These are phyloP conservation scores for Rubia yunnanensis DNA, from an alignment of 257 asterid genomes.

Conservation along the genomic window DNA sequence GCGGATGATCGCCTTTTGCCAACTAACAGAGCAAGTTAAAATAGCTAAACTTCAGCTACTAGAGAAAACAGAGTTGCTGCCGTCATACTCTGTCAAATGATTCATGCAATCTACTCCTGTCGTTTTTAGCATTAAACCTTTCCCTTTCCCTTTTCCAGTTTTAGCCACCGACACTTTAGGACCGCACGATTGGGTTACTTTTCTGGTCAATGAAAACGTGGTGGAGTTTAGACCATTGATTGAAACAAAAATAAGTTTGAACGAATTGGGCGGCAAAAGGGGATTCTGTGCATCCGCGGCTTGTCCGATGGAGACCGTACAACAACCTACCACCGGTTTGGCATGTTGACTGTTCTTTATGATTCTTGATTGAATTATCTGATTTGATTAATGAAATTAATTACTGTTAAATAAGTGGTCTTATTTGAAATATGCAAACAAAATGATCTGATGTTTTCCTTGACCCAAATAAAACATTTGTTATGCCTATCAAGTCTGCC, in stretches of 20 bases:
- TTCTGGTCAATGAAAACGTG: slow-evolving; percentile 15
- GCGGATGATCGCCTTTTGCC: no score
- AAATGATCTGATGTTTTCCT: not conserved
- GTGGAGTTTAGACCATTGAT: not conserved
- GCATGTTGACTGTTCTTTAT: slow-evolving; percentile 20
- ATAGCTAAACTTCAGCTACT: not conserved
- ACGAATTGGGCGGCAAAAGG: not conserved
- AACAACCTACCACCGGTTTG: slow-evolving; percentile 18
- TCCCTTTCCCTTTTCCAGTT: slow-evolving; percentile 7
- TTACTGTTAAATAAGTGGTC: not conserved
- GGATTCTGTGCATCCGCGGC: slow-evolving; percentile 11
- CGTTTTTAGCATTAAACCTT: not conserved
- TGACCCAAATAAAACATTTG: not conserved
- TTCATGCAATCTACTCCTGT: slow-evolving; percentile 11
- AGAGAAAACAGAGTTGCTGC: not conserved
- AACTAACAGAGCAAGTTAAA: not conserved
- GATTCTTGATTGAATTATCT: slow-evolving; percentile 1
- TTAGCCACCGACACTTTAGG: slow-evolving; percentile 49
- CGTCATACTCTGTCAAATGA: slow-evolving; percentile 3
- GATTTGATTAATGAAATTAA: not conserved
- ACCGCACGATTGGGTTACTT: slow-evolving; percentile 20
- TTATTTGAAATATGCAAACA: not conserved
- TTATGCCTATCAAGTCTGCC: not conserved
- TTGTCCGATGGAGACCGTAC: slow-evolving; percentile 24
- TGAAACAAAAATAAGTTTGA: not conserved